Base-by-base conservation (phyloP, 2,329 filamentous ascomycete genomes). In the Penicillium paneum region DNA sequence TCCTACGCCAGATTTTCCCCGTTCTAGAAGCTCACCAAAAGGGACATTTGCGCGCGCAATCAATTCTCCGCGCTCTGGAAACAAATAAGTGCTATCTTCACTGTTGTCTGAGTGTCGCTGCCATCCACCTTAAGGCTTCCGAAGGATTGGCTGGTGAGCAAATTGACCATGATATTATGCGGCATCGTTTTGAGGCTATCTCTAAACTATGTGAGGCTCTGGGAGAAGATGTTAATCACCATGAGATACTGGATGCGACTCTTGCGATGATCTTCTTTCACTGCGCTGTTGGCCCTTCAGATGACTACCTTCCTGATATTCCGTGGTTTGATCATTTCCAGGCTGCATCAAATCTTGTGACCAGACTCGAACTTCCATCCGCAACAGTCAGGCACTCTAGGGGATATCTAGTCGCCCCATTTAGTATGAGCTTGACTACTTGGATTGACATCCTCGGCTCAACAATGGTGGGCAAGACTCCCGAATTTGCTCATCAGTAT, bases 371-470 rank as follows among this genome's bases (percentile, higher is more conserved):
- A 24, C 21, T 24, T 24, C 21, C 21, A 3, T 24, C 21, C 3
- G 21, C 21, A 24, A 24, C 21, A 24, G 21, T 24, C 5, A 24
- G 5, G 21, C 21, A 24, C 21, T 24, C 21, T 24, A 5, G 21
- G 1, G 32, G 86, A 92, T 55, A 82, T 60, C 67, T 76, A 8
- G 87, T 87, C 58, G 85, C 89, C 5, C 88, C 91, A 11, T 97
- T 97, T 83, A 96, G 92, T 81, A 97, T 97, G 91, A 92, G 90
- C 6, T 44, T 74, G 15, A 88, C 91, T 6, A 82, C 91, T 10
- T 97, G 94, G 94, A 96, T 97, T 67, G 94, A 99, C 74, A 97
- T 99, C 63, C 84, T 97, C 32, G 94, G 94, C 59, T 87, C 92
- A 2, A 96, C 92, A 10, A 96, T 99, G 86, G 83, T 89, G 59